Percentiles rank a stretch among this genome's conserved stretches.
phyloP scores from a whole-genome alignment of 768 basidiomycete genomes.

The Suillus americanus region DNA sequence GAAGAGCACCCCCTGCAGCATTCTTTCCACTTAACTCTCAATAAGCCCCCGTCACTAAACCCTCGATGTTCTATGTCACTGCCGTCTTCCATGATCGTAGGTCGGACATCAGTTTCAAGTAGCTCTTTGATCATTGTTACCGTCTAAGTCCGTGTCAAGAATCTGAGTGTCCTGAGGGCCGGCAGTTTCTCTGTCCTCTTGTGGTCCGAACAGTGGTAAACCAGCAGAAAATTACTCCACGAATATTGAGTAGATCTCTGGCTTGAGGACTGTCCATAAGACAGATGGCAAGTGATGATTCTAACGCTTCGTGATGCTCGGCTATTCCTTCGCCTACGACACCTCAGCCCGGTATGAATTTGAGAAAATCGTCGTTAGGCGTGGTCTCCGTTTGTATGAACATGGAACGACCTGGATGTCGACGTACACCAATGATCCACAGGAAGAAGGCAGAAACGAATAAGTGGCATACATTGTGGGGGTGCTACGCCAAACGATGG shows the following conservation, averaged over 20 bases:
- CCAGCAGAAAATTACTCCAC: slow-evolving; percentile 91
- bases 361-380: slow-evolving; percentile 94
- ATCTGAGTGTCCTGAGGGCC: slow-evolving; percentile 94
- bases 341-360: slow-evolving; percentile 90
- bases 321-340: slow-evolving; percentile 89
- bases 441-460: not conserved
- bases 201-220: slow-evolving; percentile 67
- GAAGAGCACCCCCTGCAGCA: slow-evolving; percentile 92
- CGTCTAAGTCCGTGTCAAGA: slow-evolving; percentile 91
- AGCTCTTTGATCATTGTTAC: slow-evolving; percentile 99
- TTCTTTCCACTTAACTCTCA: slow-evolving; percentile 90
- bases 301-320: slow-evolving; percentile 80
- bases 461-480: slow-evolving; percentile 33
- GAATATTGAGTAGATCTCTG: slow-evolving; percentile 91
- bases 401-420: slow-evolving; percentile 72
- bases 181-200: slow-evolving; percentile 74
- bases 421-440: not conserved
- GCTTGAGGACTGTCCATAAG: slow-evolving; percentile 94
- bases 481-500: slow-evolving; percentile 15
- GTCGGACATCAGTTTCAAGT: slow-evolving; percentile 90
- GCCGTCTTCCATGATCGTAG: slow-evolving; percentile 98
- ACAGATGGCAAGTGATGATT: slow-evolving; percentile 91
- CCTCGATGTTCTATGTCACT: slow-evolving; percentile 97
- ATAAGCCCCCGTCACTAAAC: slow-evolving; percentile 80
- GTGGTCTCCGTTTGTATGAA: slow-evolving; percentile 98